phyloP scores from a whole-genome alignment of 1,284 basidiomycete species.

The Microstroma glucosiphilum region DNA sequence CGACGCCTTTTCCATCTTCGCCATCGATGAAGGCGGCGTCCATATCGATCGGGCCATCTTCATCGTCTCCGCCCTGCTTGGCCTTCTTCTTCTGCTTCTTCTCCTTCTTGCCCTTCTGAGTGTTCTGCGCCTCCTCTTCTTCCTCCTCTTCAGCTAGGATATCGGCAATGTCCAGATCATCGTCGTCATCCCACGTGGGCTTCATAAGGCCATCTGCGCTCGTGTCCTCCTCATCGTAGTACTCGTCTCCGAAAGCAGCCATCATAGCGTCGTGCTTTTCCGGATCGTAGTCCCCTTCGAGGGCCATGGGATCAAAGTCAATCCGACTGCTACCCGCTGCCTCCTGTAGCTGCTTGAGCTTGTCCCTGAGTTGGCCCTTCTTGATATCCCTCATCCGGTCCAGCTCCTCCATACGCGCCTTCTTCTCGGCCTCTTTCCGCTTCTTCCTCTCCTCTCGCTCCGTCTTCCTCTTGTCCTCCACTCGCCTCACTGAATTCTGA shows the following conservation, averaged over 20 bases:
- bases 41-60: constrained; percentile 62
- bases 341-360: constrained; percentile 39
- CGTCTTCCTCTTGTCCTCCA: constrained; percentile 43
- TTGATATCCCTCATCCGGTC: constrained; percentile 40
- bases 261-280: constrained; percentile 44
- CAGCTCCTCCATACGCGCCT: constrained; percentile 41
- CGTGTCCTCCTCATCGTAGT: constrained; percentile 32
- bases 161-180: constrained; percentile 68
- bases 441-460: constrained; percentile 39
- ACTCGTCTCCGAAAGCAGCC: constrained; percentile 41
- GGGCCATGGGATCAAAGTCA: constrained; percentile 34
- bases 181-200: constrained; percentile 79
- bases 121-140: constrained; percentile 20
- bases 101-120: constrained; percentile 54
- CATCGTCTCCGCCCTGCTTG: constrained; percentile 22
- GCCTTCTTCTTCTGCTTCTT: constrained; percentile 57
- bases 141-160: constrained; percentile 57
- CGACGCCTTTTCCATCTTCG: constrained; percentile 17
- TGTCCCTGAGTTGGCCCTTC: constrained; percentile 41
- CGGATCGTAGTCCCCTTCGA: constrained; percentile 48
- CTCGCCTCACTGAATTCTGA: constrained; percentile 29
- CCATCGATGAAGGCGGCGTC: constrained; percentile 61
- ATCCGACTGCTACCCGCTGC: constrained; percentile 35
- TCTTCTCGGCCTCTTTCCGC: constrained; percentile 45
- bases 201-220: constrained; percentile 56